Percentiles rank a stretch among this genome's conserved stretches.
Evolutionary conservation across 1,139 yeast genomes (phyloP).

Genomic region (Blastobotrys proliferans): DNA sequence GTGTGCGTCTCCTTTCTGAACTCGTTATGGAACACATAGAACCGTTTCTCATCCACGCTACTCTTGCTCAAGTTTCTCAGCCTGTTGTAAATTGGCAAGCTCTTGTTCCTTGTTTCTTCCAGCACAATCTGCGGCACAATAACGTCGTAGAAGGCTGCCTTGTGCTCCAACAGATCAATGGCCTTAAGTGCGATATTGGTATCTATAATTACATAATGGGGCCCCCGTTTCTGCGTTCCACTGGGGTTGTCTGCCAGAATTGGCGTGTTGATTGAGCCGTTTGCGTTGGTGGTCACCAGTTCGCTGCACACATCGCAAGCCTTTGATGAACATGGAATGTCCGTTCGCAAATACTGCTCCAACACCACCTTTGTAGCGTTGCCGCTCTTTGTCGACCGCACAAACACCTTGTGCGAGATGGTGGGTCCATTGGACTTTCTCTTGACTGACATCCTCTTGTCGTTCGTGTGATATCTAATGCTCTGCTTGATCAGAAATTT

Average conservation of each 20-base stretch:
- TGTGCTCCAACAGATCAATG: constrained; percentile 81
- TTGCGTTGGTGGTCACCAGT: constrained; percentile 39
- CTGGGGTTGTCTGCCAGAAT: constrained; percentile 47
- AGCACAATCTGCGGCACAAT: constrained; percentile 90
- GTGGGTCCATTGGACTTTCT: constrained; percentile 7
- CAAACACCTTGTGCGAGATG: constrained; percentile 78
- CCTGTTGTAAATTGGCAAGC: constrained; percentile 84
- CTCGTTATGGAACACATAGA: constrained; percentile 90
- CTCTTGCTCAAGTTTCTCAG: constrained; percentile 66
- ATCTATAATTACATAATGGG: constrained; percentile 79
- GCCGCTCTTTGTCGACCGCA: constrained; percentile 69
- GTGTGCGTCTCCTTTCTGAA: constrained; percentile 70
- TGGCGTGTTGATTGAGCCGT: constrained; percentile 42
- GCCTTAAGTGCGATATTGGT: constrained; percentile 87
- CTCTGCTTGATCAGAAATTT: neutral
- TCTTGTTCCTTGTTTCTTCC: constrained; percentile 86
- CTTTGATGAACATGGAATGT: constrained; percentile 84
- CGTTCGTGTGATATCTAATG: neutral
- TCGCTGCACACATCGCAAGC: constrained; percentile 58
- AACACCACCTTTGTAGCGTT: constrained; percentile 87
- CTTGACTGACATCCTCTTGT: neutral
- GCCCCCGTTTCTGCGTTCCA: constrained; percentile 51
- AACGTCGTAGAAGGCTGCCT: constrained; percentile 77
- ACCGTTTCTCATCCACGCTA: constrained; percentile 69
- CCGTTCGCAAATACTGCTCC: constrained; percentile 88